Evolutionary conservation across 1,284 basidiomycete species (phyloP).

Genomic region (Prillingera fragicola): DNA sequence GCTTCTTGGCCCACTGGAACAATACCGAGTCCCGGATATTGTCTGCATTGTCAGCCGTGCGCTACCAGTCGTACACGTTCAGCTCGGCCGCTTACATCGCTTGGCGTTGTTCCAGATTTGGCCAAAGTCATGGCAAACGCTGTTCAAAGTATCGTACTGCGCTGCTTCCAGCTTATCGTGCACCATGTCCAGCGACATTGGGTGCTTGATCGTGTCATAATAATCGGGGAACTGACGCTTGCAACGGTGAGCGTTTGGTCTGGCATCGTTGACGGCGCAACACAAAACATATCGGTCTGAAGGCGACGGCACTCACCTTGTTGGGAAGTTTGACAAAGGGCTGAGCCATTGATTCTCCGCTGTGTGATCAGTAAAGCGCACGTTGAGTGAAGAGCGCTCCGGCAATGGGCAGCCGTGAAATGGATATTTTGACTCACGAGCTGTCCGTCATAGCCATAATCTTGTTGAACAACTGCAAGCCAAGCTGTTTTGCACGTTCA

Average conservation of each 20-base stretch:
- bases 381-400: neutral
- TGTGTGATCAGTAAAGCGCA: slow-evolving; percentile 5
- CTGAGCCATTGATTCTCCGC: slow-evolving; percentile 33
- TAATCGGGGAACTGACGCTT: slow-evolving; percentile 44
- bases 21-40: slow-evolving; percentile 44
- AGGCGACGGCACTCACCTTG: slow-evolving; percentile 25
- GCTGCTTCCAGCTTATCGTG: slow-evolving; percentile 29
- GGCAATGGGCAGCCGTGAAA: neutral
- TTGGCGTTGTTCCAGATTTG: slow-evolving; percentile 47
- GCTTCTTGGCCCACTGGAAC: slow-evolving; percentile 44
- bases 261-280: neutral
- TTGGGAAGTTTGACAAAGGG: slow-evolving; percentile 44
- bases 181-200: slow-evolving; percentile 41
- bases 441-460: slow-evolving; percentile 29
- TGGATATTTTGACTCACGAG: slow-evolving; percentile 25
- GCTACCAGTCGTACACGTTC: neutral
- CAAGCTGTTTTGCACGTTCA: slow-evolving; percentile 30
- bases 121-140: slow-evolving; percentile 34
- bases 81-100: slow-evolving; percentile 30
- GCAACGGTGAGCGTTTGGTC: slow-evolving; percentile 1
- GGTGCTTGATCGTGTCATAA: slow-evolving; percentile 45
- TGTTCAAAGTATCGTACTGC: slow-evolving; percentile 31
- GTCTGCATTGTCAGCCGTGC: slow-evolving; percentile 22
- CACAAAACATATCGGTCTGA: neutral
- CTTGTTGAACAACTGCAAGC: slow-evolving; percentile 30